These are phyloP conservation scores for Draba incana DNA, from an alignment of 345 rosid genomes.

Conservation along the genomic window DNA sequence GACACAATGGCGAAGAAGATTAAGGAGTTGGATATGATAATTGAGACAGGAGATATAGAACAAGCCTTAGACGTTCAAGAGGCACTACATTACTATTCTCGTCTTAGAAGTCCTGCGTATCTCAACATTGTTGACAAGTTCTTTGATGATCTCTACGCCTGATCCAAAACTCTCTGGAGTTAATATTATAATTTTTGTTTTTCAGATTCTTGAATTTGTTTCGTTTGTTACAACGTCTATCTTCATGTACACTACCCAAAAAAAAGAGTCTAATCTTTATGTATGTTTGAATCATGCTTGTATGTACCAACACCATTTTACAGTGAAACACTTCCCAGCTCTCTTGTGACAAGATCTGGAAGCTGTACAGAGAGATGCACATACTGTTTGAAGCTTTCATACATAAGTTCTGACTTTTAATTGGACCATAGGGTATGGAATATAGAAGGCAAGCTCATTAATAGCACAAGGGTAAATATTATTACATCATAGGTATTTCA, in stretches of 20 bases:
- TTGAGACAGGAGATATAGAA: slow-evolving; percentile 67
- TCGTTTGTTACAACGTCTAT: not conserved
- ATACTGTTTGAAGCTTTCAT: not conserved
- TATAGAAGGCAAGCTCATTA: slow-evolving; percentile 28
- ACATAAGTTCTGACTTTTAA: not conserved
- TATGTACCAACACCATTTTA: slow-evolving; percentile 7
- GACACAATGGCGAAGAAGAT: slow-evolving; percentile 63
- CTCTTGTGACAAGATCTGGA: no score
- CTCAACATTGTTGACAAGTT: slow-evolving; percentile 80
- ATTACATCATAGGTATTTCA: slow-evolving; percentile 34
- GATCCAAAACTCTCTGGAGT: not conserved
- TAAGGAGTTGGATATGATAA: slow-evolving; percentile 68
- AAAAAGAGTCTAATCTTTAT: not conserved
- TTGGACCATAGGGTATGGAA: not conserved
- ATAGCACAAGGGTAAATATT: slow-evolving; percentile 34
- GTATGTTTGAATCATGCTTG: slow-evolving; percentile 7
- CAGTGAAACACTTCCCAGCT: not conserved
- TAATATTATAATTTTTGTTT: not conserved
- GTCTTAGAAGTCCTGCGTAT: slow-evolving; percentile 76
- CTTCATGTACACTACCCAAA: no score
- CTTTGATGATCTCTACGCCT: slow-evolving; percentile 64
- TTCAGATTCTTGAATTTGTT: slow-evolving; percentile 6
- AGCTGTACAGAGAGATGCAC: slow-evolving; percentile 7
- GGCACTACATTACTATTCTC: slow-evolving; percentile 82
- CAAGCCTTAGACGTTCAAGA: slow-evolving; percentile 88